Conservation (phyloP, 2,329 filamentous ascomycete species). For the Colletotrichum agaves region DNA sequence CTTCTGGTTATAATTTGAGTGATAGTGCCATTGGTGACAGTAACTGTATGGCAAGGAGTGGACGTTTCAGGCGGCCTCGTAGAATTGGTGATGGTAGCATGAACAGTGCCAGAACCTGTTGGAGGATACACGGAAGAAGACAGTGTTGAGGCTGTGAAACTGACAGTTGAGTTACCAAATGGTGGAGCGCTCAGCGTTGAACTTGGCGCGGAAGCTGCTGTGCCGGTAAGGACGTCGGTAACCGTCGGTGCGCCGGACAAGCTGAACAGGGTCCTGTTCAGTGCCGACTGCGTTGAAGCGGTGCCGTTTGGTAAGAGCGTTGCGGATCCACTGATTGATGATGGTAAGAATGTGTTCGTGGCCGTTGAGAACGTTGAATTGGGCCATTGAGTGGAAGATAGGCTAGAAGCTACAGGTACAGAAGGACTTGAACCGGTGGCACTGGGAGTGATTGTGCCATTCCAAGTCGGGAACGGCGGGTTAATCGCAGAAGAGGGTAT, state of each 20-base stretch:
- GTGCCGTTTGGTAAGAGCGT: too few relatives aligned
- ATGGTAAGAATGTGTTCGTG: too few relatives aligned
- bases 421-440: slow-evolving; percentile 1
- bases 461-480: slow-evolving; percentile 9
- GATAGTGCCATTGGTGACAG: slow-evolving; percentile 31
- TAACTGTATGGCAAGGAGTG: slow-evolving; percentile 29
- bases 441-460: not conserved
- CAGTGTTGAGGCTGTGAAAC: not conserved
- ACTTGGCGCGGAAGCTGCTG: not conserved
- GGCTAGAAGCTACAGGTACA: not conserved
- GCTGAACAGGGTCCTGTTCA: too few relatives aligned
- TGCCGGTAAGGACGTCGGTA: not conserved
- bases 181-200: not conserved
- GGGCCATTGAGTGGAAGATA: not conserved
- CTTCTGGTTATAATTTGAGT: slow-evolving; percentile 33
- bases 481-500: not conserved
- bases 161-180: slow-evolving; percentile 21
- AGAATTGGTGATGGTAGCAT: not conserved
- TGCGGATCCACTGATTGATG: too few relatives aligned
- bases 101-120: not conserved
- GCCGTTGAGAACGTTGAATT: not conserved
- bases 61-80: not conserved
- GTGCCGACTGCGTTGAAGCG: too few relatives aligned
- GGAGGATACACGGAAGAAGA: not conserved
- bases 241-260: too few relatives aligned